These are phyloP conservation scores for Garcia nutans DNA, from an alignment of 345 rosid genomes.

Conservation along the genomic window DNA sequence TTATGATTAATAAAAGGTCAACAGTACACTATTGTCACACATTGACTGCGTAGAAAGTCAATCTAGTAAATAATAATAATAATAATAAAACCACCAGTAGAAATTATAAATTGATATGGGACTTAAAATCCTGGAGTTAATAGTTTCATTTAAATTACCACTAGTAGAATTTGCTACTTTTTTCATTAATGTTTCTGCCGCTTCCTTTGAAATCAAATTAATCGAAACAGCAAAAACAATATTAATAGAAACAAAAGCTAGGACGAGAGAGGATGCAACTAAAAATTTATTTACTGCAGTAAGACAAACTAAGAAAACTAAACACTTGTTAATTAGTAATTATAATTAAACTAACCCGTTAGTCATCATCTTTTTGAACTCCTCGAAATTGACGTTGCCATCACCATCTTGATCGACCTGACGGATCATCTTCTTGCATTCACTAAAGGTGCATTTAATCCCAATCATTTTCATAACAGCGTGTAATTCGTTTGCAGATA, in stretches of 20 bases:
- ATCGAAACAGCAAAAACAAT: not conserved
- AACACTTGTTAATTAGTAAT: not conserved
- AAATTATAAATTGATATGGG: not conserved
- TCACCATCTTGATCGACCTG: slow-evolving; percentile 91
- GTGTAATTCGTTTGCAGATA: slow-evolving; percentile 73
- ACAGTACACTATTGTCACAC: too few species aligned
- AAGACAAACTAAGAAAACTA: not conserved
- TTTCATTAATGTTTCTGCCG: not conserved
- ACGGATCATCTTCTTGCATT: slow-evolving; percentile 79
- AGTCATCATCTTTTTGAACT: slow-evolving; percentile 92
- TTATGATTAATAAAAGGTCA: too few species aligned
- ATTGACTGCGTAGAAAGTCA: too few species aligned
- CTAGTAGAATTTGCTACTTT: slow-evolving; percentile 2
- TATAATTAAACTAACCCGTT: slow-evolving; percentile 14
- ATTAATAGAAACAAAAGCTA: not conserved
- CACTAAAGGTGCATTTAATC: slow-evolving; percentile 59
- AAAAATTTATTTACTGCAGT: not conserved
- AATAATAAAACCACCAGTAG: too few species aligned
- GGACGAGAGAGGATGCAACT: not conserved
- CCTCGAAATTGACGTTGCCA: slow-evolving; percentile 86
- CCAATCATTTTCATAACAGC: slow-evolving; percentile 75
- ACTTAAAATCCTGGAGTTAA: not conserved
- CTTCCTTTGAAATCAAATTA: not conserved
- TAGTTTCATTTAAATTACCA: not conserved
- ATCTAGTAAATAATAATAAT: too few species aligned